Conservation (phyloP, 441 rosid genomes). For the Raphanus hybrid region DNA sequence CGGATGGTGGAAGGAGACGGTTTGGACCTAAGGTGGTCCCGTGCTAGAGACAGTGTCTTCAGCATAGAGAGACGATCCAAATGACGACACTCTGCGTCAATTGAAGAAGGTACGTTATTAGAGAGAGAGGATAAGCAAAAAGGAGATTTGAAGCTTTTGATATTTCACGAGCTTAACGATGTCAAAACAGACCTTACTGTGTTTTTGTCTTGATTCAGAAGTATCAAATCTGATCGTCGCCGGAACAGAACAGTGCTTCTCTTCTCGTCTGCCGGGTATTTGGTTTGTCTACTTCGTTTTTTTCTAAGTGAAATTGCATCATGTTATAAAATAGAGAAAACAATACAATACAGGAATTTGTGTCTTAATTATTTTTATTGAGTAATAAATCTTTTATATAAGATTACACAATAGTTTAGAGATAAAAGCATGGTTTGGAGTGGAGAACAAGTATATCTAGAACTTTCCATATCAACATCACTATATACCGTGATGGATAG, state of each 20-base stretch:
- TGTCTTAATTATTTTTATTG: too few species aligned
- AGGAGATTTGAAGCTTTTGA: not conserved
- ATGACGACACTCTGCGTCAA: slow-evolving; percentile 2
- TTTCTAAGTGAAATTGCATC: too few species aligned
- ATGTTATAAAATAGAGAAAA: too few species aligned
- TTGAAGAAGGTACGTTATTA: not conserved
- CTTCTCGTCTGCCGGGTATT: not conserved
- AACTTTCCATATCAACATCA: too few species aligned
- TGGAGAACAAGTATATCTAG: too few species aligned
- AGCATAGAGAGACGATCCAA: slow-evolving; percentile 38
- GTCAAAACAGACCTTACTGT: not conserved
- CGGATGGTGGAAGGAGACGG: slow-evolving; percentile 19
- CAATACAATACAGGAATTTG: too few species aligned
- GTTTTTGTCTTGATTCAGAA: not conserved
- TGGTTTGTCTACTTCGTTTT: not conserved
- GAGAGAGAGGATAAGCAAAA: slow-evolving; percentile 2
- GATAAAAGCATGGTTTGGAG: too few species aligned
- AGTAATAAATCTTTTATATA: too few species aligned
- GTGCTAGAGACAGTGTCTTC: slow-evolving; percentile 41
- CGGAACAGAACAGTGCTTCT: not conserved
- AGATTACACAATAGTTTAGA: too few species aligned
- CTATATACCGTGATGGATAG: too few species aligned
- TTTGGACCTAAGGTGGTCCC: slow-evolving; percentile 41
- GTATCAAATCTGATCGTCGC: not conserved
- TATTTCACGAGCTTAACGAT: slow-evolving; percentile 1